These are phyloP conservation scores for Arabidopsis arenosa DNA, from an alignment of 345 rosid species.

Conservation along the genomic window DNA sequence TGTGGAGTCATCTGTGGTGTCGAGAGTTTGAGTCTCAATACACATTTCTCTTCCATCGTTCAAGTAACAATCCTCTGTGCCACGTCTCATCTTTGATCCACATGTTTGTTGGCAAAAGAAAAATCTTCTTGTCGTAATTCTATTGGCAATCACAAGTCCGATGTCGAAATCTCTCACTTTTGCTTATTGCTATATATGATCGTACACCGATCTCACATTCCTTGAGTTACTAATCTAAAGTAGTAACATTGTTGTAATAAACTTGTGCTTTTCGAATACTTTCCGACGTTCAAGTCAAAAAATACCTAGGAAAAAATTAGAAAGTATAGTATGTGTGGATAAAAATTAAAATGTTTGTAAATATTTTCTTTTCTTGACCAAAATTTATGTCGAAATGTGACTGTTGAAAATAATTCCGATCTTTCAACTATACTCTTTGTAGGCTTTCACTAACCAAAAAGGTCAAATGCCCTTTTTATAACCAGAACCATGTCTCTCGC, in stretches of 20 bases:
- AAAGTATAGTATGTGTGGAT: neutral
- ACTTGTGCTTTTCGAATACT: neutral
- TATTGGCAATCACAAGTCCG: neutral
- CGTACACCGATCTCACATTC: neutral
- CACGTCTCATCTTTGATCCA: neutral
- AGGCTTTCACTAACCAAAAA: neutral
- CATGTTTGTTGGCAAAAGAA: neutral
- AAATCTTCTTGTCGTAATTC: neutral
- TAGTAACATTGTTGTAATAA: neutral
- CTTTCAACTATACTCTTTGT: neutral
- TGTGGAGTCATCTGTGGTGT: constrained; percentile 9
- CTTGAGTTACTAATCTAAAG: neutral
- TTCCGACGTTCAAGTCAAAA: neutral
- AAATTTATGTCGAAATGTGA: neutral
- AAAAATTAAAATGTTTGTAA: neutral
- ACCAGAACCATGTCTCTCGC: neutral
- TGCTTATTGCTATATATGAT: neutral
- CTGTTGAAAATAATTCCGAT: neutral
- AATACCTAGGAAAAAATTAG: neutral
- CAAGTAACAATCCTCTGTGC: neutral
- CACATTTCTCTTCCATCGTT: neutral
- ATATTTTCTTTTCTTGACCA: neutral
- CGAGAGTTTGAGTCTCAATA: neutral
- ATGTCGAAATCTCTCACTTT: neutral
- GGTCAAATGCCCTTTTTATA: neutral